Evolutionary conservation across 2,329 filamentous ascomycete species (phyloP), one percentile per base, ranked within the genome.

Genomic region (Neopestalotiopsis sp.): DNA sequence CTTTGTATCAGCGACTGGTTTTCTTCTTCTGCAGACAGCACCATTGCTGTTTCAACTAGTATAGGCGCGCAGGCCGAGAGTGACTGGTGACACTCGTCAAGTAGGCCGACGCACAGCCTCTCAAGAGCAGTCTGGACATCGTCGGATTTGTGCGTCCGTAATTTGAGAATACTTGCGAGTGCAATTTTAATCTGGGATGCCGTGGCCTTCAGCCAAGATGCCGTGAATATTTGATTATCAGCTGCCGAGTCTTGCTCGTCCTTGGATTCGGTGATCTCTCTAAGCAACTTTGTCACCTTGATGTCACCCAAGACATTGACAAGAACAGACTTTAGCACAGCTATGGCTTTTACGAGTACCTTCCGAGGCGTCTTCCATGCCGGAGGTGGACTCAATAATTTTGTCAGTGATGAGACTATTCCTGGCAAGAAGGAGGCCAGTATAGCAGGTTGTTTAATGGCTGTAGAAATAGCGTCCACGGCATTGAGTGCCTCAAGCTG

Each of bases 371-470:
- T 79, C 73, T 87, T 89, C 59, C 84, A 81, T 12, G 87, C 86
- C 56, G 87, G 88, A 0, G 91, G 92, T 0, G 90, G 89, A 4
- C 92, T 91, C 65, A 97, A 81, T 0, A 94, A 83, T 75, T 92
- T 95, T 2, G 92, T 91, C 30, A 99, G 82, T 1, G 90, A 89
- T 3, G 96, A 98, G 0, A 97, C 89, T 0, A 94, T 94, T 10
- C 95, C 94, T 0, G 97, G 96, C 57, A 98, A 85, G 75, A 99
- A 96, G 70, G 89, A 95, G 10, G 94, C 93, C 68, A 97, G 83
- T 2, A 93, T 89, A n/a, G 92, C 87, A 61, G 87, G 88, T 74
- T 96, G 92, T 66, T 87, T 89, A 58, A 97, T 85, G 28, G 89
- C 88, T 6, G 79, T 76, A 72, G 90, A 88, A 7, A 96, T 81